phyloP scores from a whole-genome alignment of 2,329 filamentous ascomycete species.

The Cladosporium velox region DNA sequence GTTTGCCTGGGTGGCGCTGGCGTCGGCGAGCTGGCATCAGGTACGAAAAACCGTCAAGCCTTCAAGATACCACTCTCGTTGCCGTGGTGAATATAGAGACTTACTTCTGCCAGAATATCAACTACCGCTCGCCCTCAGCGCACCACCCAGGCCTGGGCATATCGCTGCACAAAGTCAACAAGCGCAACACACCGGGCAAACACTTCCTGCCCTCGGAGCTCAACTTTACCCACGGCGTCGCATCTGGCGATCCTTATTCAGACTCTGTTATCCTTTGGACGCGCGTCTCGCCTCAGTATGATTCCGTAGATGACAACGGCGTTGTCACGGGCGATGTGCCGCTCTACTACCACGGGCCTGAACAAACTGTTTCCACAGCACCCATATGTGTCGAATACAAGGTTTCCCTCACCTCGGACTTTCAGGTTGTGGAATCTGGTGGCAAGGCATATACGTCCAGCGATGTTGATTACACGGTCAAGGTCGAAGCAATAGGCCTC shows the following conservation, averaged over 20 bases:
- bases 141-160: slow-evolving; percentile 66
- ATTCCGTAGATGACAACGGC: slow-evolving; percentile 45
- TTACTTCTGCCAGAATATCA: slow-evolving; percentile 8
- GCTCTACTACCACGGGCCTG: slow-evolving; percentile 57
- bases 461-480: slow-evolving; percentile 35
- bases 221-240: slow-evolving; percentile 62
- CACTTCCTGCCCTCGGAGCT: slow-evolving; percentile 51
- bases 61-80: neutral
- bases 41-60: neutral
- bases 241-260: slow-evolving; percentile 48
- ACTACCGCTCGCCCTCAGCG: slow-evolving; percentile 65
- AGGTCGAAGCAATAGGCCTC: slow-evolving; percentile 31
- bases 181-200: slow-evolving; percentile 53
- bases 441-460: slow-evolving; percentile 33
- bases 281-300: slow-evolving; percentile 41
- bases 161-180: slow-evolving; percentile 62
- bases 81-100: neutral
- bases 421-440: slow-evolving; percentile 23
- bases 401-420: slow-evolving; percentile 24
- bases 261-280: slow-evolving; percentile 48
- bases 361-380: slow-evolving; percentile 39
- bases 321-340: slow-evolving; percentile 60
- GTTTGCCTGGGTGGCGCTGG: slow-evolving; percentile 3
- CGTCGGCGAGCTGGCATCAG: slow-evolving; percentile 15
- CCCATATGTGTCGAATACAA: slow-evolving; percentile 30